Evolutionary conservation across 768 basidiomycete genomes (phyloP).

Genomic region (Boletus reticuloceps): DNA sequence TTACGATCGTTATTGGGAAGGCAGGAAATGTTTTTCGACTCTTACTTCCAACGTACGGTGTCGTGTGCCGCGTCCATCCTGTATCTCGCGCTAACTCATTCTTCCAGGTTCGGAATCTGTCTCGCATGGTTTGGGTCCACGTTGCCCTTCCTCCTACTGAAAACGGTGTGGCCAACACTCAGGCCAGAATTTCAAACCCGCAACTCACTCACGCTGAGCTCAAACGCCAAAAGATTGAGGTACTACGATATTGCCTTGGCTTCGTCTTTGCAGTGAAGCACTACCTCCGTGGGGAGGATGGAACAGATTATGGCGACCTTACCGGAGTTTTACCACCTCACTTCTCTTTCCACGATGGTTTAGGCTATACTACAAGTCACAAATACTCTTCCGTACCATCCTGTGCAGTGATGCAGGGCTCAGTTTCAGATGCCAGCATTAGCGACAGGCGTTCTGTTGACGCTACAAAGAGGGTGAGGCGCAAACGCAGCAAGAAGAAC

Average conservation of each 20-base stretch:
- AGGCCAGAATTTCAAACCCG: slow-evolving; percentile 51
- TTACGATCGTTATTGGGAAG: slow-evolving; percentile 87
- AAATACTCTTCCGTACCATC: slow-evolving; percentile 30
- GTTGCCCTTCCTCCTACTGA: slow-evolving; percentile 62
- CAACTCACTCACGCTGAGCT: slow-evolving; percentile 51
- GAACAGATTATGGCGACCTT: slow-evolving; percentile 67
- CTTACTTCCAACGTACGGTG: slow-evolving; percentile 58
- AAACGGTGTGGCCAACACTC: slow-evolving; percentile 38
- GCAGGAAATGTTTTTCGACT: slow-evolving; percentile 77
- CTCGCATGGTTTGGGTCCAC: slow-evolving; percentile 78
- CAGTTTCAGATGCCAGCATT: slow-evolving; percentile 28
- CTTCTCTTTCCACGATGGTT: slow-evolving; percentile 49
- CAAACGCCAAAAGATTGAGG: slow-evolving; percentile 64
- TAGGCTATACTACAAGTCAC: slow-evolving; percentile 38
- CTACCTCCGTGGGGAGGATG: slow-evolving; percentile 84
- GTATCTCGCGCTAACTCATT: background rate
- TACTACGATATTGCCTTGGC: slow-evolving; percentile 65
- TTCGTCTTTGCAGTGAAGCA: slow-evolving; percentile 73
- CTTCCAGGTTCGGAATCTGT: slow-evolving; percentile 61
- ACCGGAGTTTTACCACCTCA: slow-evolving; percentile 60
- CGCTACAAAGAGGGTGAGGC: slow-evolving; percentile 66
- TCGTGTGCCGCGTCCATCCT: background rate
- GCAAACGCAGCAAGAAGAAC: slow-evolving; percentile 67
- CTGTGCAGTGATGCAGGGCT: slow-evolving; percentile 42
- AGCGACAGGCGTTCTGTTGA: slow-evolving; percentile 32